Evolutionary conservation across 257 asterid species (phyloP).

Genomic region (Nicotiana undulata): DNA sequence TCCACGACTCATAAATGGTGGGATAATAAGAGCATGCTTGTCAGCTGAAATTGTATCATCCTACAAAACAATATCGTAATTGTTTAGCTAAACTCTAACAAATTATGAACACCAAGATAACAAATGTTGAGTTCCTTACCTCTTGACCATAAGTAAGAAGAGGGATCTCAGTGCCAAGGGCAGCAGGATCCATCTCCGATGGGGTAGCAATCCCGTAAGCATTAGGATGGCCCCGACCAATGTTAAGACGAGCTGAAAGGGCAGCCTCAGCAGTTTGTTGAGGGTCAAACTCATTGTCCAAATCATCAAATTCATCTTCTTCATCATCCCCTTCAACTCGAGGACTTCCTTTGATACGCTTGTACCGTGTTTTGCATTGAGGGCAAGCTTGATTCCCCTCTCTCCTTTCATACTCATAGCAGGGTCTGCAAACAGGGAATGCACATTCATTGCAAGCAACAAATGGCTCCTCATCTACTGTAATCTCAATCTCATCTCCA

Average conservation of each 20-base stretch:
- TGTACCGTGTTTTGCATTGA: constrained; percentile 95
- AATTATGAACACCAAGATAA: constrained; percentile 2
- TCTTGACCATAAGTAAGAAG: constrained; percentile 94
- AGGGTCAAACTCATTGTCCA: constrained; percentile 78
- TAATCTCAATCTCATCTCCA: constrained; percentile 62
- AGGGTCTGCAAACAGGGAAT: constrained; percentile 73
- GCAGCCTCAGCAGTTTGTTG: constrained; percentile 48
- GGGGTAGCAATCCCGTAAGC: constrained; percentile 43
- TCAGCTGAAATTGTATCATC: constrained; percentile 93
- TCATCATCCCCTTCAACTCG: constrained; percentile 97
- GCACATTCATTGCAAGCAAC: constrained; percentile 83
- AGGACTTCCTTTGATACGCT: constrained; percentile 89
- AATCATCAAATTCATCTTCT: constrained; percentile 91
- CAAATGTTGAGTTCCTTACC: constrained; percentile 34
- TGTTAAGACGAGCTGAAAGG: constrained; percentile 38
- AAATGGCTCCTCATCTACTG: constrained; percentile 55
- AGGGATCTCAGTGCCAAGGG: constrained; percentile 66
- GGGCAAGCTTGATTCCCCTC: constrained; percentile 98
- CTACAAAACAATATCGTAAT: constrained; percentile 29
- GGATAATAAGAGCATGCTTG: constrained; percentile 86
- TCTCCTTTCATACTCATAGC: constrained; percentile 88
- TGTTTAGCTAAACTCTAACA: constrained; percentile 1
- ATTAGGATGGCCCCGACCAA: constrained; percentile 39
- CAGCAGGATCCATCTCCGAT: constrained; percentile 66
- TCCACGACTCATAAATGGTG: constrained; percentile 74